Percentiles rank a stretch among this genome's conserved stretches.
Evolutionary conservation across 202 grass and related monocot species (phyloP).

Genomic region (Dendrocalamus latiflorus): DNA sequence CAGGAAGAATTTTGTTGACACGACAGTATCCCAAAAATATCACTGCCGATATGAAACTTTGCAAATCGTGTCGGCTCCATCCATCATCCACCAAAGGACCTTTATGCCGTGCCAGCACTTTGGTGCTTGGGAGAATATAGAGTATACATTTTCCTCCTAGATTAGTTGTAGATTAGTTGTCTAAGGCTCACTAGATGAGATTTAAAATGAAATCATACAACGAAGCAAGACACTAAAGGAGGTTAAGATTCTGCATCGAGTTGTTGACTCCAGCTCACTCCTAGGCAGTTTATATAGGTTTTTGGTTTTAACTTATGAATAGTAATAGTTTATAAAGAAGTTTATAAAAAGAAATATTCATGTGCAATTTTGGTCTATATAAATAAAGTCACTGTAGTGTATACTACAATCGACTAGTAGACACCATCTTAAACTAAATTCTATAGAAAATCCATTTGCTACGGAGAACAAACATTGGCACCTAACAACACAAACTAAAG

Average conservation of each 20-base stretch:
- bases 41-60: not conserved
- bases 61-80: not conserved
- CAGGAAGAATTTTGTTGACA: not conserved
- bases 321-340: no score
- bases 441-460: no score
- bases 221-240: not conserved
- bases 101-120: conserved; percentile 18
- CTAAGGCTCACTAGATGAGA: not conserved
- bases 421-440: no score
- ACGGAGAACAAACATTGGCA: not conserved
- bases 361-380: no score
- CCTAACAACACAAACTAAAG: not conserved
- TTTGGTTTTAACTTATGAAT: no score
- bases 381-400: no score
- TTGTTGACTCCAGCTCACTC: conserved; percentile 33
- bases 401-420: no score
- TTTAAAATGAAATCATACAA: conserved; percentile 1
- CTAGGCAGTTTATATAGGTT: no score
- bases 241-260: conserved; percentile 30
- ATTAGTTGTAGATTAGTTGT: conserved; percentile 6
- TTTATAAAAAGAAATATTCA: no score
- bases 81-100: conserved; percentile 18
- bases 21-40: not conserved
- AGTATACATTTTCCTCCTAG: not conserved
- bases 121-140: conserved; percentile 8